A percentile compares a stretch with the other conserved stretches of the same genome.
These are phyloP conservation scores for Ceratobasidium sp. DNA, from an alignment of 1,284 basidiomycete species.

Conservation along the genomic window DNA sequence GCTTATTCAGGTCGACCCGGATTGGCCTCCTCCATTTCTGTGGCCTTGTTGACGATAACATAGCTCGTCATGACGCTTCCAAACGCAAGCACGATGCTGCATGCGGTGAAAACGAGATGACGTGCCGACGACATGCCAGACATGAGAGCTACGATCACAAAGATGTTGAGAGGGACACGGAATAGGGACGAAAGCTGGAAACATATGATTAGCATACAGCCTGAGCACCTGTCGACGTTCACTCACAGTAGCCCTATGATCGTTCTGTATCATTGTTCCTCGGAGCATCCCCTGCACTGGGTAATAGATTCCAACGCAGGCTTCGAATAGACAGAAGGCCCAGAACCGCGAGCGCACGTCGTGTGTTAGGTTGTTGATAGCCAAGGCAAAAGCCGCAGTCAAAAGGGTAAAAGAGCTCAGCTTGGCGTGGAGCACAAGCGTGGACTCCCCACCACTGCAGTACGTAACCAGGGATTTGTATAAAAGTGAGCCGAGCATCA, in stretches of 20 bases:
- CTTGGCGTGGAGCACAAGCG: slow-evolving; percentile 67
- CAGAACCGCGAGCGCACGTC: slow-evolving; percentile 66
- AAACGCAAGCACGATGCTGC: slow-evolving; percentile 64
- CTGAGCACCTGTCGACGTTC: background rate
- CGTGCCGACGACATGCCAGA: slow-evolving; percentile 73
- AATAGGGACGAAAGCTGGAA: slow-evolving; percentile 70
- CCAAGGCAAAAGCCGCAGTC: slow-evolving; percentile 63
- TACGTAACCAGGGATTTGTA: slow-evolving; percentile 64
- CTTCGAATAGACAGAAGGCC: slow-evolving; percentile 76
- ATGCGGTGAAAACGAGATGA: slow-evolving; percentile 64
- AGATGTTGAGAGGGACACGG: slow-evolving; percentile 75
- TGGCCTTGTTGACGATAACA: slow-evolving; percentile 51
- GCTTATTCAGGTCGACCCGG: slow-evolving; percentile 1
- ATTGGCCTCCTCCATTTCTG: slow-evolving; percentile 1
- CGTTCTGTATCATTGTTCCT: slow-evolving; percentile 71
- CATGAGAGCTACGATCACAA: slow-evolving; percentile 73
- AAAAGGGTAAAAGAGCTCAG: slow-evolving; percentile 69
- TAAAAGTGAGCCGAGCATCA: slow-evolving; percentile 77
- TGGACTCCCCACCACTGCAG: slow-evolving; percentile 45
- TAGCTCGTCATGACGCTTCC: slow-evolving; percentile 66
- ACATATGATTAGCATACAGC: slow-evolving; percentile 21
- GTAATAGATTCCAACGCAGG: slow-evolving; percentile 79
- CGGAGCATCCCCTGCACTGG: slow-evolving; percentile 78
- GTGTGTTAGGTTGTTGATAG: slow-evolving; percentile 57
- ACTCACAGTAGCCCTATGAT: slow-evolving; percentile 74